phyloP scores from a whole-genome alignment of 495 filamentous ascomycete genomes.

The Lasiosphaeris hirsuta region DNA sequence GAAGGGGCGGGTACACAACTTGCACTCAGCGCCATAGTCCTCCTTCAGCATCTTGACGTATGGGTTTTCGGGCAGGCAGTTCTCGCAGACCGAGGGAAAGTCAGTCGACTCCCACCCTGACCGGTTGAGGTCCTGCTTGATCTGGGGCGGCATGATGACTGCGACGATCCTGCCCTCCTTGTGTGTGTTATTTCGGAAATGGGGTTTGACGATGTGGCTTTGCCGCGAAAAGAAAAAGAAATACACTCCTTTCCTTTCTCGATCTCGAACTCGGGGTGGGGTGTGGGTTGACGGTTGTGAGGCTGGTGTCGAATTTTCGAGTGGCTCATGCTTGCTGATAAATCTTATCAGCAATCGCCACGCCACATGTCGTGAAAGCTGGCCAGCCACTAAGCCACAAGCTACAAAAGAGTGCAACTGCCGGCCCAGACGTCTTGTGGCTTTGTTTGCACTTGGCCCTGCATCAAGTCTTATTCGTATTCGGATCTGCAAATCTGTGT shows the following conservation, averaged over 20 bases:
- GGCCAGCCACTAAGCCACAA: too few relatives aligned
- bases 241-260: background rate
- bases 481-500: background rate
- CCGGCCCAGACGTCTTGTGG: background rate
- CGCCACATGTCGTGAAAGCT: background rate
- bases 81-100: slow-evolving; percentile 64
- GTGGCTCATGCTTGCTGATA: slow-evolving; percentile 11
- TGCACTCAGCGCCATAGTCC: slow-evolving; percentile 79
- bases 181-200: background rate
- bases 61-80: slow-evolving; percentile 90
- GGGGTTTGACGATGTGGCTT: background rate
- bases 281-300: slow-evolving; percentile 1
- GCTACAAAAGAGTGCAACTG: too few relatives aligned
- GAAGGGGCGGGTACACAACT: slow-evolving; percentile 91
- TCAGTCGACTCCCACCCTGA: slow-evolving; percentile 94
- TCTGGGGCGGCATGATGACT: slow-evolving; percentile 52
- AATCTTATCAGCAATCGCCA: slow-evolving; percentile 9
- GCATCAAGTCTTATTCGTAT: slow-evolving; percentile 16
- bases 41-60: slow-evolving; percentile 99
- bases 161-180: background rate
- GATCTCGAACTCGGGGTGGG: background rate
- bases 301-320: slow-evolving; percentile 8
- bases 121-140: slow-evolving; percentile 96
- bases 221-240: background rate
- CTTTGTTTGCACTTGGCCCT: background rate